These are phyloP conservation scores for Aspergillus steynii DNA, from an alignment of 495 filamentous ascomycete species.

Conservation along the genomic window DNA sequence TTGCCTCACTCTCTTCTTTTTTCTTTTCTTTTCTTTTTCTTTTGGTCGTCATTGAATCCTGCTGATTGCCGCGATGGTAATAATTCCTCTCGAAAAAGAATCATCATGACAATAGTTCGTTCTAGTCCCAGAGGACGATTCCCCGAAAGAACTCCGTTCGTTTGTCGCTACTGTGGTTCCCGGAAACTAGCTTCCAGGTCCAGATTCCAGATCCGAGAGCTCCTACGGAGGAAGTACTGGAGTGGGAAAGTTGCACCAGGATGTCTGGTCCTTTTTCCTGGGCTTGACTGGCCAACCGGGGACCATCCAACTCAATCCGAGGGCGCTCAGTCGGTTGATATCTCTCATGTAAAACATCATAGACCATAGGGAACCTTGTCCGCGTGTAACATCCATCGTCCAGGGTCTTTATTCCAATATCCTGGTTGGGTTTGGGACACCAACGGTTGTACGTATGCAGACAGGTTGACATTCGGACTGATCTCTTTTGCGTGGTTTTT, in stretches of 20 bases:
- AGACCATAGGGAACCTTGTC: neutral
- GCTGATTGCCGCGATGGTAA: neutral
- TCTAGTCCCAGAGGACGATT: neutral
- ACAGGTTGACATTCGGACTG: constrained; percentile 2
- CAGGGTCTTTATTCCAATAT: neutral
- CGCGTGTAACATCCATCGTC: neutral
- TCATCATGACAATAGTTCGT: neutral
- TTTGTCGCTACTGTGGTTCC: neutral
- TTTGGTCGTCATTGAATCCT: neutral
- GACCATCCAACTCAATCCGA: neutral
- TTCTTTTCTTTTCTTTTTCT: constrained; percentile 1
- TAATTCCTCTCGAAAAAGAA: neutral
- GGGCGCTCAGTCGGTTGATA: neutral
- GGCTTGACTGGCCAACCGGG: neutral
- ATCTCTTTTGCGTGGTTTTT: neutral
- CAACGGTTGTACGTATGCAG: neutral
- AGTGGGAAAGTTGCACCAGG: neutral
- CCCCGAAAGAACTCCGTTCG: neutral
- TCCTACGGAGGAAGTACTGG: neutral
- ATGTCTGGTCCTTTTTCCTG: neutral
- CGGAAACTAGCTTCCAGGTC: neutral
- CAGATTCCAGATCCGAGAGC: neutral
- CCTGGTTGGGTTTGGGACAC: neutral
- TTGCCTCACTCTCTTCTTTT: neutral
- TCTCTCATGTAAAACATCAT: neutral